phyloP scores from a whole-genome alignment of 1,139 yeast genomes.

The Scheffersomyces lignicola region DNA sequence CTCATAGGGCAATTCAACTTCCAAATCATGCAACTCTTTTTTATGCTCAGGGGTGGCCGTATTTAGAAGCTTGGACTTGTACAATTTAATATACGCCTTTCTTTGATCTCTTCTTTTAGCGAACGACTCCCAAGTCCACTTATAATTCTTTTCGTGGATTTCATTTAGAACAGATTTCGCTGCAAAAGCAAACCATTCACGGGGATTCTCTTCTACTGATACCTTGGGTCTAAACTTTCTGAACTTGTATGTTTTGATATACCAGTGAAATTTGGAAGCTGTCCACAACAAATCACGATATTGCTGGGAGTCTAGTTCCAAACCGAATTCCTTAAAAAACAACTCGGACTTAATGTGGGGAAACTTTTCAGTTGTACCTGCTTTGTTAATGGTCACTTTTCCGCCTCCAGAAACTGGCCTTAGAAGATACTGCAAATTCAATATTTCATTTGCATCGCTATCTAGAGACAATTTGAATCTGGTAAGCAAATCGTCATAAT shows the following conservation, averaged over 20 bases:
- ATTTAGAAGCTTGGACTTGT: slow-evolving; percentile 51
- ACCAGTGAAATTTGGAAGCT: slow-evolving; percentile 79
- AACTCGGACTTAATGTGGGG: slow-evolving; percentile 81
- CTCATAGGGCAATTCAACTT: slow-evolving; percentile 63
- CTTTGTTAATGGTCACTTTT: slow-evolving; percentile 74
- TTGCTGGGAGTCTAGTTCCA: slow-evolving; percentile 81
- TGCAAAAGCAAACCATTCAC: slow-evolving; percentile 80
- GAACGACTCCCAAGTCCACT: slow-evolving; percentile 89
- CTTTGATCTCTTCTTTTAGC: slow-evolving; percentile 72
- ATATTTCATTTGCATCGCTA: slow-evolving; percentile 19
- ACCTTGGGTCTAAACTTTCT: slow-evolving; percentile 67
- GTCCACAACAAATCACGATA: slow-evolving; percentile 82
- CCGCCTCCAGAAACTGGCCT: slow-evolving; percentile 92
- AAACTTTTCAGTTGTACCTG: slow-evolving; percentile 61
- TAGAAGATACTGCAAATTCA: slow-evolving; percentile 61
- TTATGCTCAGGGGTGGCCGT: slow-evolving; percentile 37
- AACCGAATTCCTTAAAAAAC: slow-evolving; percentile 82
- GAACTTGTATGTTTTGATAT: slow-evolving; percentile 71
- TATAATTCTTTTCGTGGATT: slow-evolving; percentile 75
- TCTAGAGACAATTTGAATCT: slow-evolving; percentile 35
- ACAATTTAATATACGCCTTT: slow-evolving; percentile 63
- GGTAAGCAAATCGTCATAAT: slow-evolving; percentile 42
- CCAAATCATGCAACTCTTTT: slow-evolving; percentile 50
- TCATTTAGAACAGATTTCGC: slow-evolving; percentile 72
- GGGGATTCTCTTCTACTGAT: slow-evolving; percentile 65